Evolutionary conservation across 768 basidiomycete genomes (phyloP).

Genomic region (Tulasnella calospora): DNA sequence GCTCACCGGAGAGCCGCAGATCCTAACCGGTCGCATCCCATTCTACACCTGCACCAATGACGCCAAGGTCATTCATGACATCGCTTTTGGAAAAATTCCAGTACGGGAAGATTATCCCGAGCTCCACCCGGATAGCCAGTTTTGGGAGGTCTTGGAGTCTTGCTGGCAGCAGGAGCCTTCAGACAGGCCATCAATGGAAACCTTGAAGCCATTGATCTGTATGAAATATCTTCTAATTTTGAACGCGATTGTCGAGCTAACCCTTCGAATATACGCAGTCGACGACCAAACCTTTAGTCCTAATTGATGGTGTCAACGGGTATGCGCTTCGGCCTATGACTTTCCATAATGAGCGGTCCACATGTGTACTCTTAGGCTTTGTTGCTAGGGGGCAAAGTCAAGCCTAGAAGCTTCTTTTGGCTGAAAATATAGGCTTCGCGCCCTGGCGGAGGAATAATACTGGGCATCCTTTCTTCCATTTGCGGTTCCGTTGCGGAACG

Average conservation of each 20-base stretch:
- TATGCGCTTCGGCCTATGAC: background rate
- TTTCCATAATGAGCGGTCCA: too few relatives aligned
- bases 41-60: conserved; percentile 19
- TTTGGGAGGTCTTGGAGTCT: conserved; percentile 19
- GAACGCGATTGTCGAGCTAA: too few relatives aligned
- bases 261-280: background rate
- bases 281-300: conserved; percentile 10
- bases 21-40: conserved; percentile 18
- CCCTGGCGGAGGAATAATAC: too few relatives aligned
- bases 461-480: too few relatives aligned
- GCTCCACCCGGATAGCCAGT: background rate
- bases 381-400: too few relatives aligned
- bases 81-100: conserved; percentile 10
- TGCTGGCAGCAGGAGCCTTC: conserved; percentile 21
- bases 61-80: conserved; percentile 5
- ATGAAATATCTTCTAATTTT: background rate
- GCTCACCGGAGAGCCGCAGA: background rate
- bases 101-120: conserved; percentile 22
- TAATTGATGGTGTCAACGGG: background rate
- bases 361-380: too few relatives aligned
- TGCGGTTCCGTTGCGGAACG: too few relatives aligned
- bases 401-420: too few relatives aligned
- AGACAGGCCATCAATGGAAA: conserved; percentile 15
- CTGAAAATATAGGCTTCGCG: too few relatives aligned
- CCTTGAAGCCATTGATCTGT: conserved; percentile 9